phyloP scores from a whole-genome alignment of 805 yeast species.

The Clavispora carvajalis region DNA sequence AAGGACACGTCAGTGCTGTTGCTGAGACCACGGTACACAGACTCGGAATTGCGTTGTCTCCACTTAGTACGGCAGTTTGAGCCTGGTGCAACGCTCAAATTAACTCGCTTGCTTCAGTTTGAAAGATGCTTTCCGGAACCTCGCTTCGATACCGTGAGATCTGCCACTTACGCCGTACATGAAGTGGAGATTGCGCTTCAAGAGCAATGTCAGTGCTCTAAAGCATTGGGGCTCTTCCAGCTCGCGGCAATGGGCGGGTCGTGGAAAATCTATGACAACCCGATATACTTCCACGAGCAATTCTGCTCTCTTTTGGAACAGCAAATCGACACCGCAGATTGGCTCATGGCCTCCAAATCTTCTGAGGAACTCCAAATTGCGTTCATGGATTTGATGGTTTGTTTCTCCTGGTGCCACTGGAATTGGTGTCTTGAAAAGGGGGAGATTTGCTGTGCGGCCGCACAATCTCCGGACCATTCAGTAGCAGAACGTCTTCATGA shows the following conservation, averaged over 20 bases:
- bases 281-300: slow-evolving; percentile 7
- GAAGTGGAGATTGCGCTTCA: background rate
- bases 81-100: background rate
- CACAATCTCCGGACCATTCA: no score
- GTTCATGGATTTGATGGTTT: slow-evolving; percentile 9
- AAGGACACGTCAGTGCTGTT: background rate
- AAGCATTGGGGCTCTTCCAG: slow-evolving; percentile 9
- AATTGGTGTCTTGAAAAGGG: no score
- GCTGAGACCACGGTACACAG: background rate
- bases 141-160: background rate
- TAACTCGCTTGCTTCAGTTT: background rate
- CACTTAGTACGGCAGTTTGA: no score
- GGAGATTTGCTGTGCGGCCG: no score
- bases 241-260: slow-evolving; percentile 7
- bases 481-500: no score
- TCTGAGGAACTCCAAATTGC: slow-evolving; percentile 7
- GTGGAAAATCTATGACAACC: slow-evolving; percentile 6
- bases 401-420: slow-evolving; percentile 15
- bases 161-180: background rate
- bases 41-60: background rate
- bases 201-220: background rate
- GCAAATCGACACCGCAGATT: slow-evolving; percentile 3
- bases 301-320: slow-evolving; percentile 9
- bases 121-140: background rate
- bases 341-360: background rate